phyloP scores from a whole-genome alignment of 345 rosid genomes.

The Salix udensis region DNA sequence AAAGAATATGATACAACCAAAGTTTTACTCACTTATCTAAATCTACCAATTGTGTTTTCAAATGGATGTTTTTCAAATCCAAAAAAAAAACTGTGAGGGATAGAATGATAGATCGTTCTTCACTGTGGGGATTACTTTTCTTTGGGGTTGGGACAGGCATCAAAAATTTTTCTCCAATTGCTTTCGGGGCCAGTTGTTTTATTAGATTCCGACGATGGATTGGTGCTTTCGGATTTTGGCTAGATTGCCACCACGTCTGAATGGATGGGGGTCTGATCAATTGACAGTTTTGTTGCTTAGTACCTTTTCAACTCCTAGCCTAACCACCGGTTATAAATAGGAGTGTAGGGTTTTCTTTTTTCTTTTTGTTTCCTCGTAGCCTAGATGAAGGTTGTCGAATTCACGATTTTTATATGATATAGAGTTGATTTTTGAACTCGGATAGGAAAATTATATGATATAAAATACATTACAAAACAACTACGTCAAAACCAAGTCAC shows the following conservation, averaged over 20 bases:
- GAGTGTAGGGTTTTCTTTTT: neutral
- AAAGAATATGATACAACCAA: too few species aligned
- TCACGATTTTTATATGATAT: accelerated
- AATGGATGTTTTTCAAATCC: too few species aligned
- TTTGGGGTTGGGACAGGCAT: too few species aligned
- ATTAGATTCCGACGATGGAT: constrained; percentile 11
- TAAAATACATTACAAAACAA: too few species aligned
- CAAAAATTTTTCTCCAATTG: constrained; percentile 7
- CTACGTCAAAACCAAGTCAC: neutral
- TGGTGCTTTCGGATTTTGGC: constrained; percentile 15
- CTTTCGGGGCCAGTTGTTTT: constrained; percentile 8
- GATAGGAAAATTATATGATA: too few species aligned
- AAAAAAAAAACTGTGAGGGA: too few species aligned
- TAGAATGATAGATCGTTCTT: too few species aligned
- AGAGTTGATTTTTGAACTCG: too few species aligned
- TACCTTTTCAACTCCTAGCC: neutral
- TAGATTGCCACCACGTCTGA: constrained; percentile 3
- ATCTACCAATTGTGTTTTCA: too few species aligned
- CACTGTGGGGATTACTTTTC: too few species aligned
- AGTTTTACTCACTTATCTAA: too few species aligned
- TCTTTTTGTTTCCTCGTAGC: too few species aligned
- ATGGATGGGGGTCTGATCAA: constrained; percentile 16
- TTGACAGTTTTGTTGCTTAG: constrained; percentile 17
- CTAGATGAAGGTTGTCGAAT: neutral
- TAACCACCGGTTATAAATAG: neutral